Evolutionary conservation across 495 filamentous ascomycete genomes (phyloP), one percentile per base, ranked within the genome.

Genomic region (Pseudomonodictys pantanalensis): DNA sequence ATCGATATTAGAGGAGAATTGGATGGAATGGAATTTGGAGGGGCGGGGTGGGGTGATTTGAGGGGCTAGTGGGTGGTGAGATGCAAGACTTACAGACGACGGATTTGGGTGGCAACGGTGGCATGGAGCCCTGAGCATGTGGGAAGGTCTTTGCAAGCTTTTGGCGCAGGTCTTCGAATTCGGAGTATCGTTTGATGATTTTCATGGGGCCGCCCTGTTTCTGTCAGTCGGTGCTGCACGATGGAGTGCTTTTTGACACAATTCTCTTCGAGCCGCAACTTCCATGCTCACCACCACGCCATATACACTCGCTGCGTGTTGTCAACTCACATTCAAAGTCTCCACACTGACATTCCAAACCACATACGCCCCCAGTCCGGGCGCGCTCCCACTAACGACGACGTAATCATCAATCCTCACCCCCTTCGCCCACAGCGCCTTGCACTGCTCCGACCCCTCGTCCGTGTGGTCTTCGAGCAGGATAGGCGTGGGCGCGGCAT

Each of bases 281-380:
- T n/a, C n/a, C 10, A 50, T 28, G 3, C 18, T 22, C 15, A 42
- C 18, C 54, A 59, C 35, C 47, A 63, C 38, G 56, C 52, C 52
- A 56, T 38, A 43, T 15, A 3, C 4, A 26, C 26, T 12, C 38
- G 3, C 24, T 17, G 41, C 45, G 2, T 42, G 18, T 26, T 26
- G 20, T 26, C 52, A 39, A 79, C 81, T 67, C 62, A 87, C 86
- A 75, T 89, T 82, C 28, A 89, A 75, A 2, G 86, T 89, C 65
- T 86, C 79, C 32, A 90, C 80, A 25, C 70, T 82, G 65, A 83
- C 87, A 69, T 84, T 86, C 87, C 87, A 90, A 17, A 88, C 85
- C 23, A 89, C 85, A 71, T 89, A 90, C 0, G 84, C 78, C 2
- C 87, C 87, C 17, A 87, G 76, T 9, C 83, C 82, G 4, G 79